Base-by-base conservation (phyloP, 805 yeast genomes). In the Henningerozyma blattae region DNA sequence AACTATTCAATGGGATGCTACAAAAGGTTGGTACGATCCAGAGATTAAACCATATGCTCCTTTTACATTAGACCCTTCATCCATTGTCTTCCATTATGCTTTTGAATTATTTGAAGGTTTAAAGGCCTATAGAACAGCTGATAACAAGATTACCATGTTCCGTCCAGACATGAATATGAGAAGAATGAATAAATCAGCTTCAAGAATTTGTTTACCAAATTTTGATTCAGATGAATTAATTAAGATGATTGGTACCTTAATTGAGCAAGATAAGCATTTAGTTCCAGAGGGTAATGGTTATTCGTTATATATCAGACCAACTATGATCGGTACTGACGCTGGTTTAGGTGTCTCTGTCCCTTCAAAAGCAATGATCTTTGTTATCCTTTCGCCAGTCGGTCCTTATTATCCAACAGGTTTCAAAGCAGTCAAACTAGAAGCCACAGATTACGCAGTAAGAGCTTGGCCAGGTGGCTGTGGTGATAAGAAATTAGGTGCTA, bases 381-480 rank as follows among this genome's bases (percentile, higher is more conserved):
- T 87, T 30, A 87, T 89, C 58, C 80, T 89, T 29, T 84, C 95
- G 14, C 97, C 97, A 19, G 97, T 89, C 20, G 97, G 97, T 33
- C 96, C 97, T 18, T 91, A 89, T 71, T 85, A 81, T 64, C 70
- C 80, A 51, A 81, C 95, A 15, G 96, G 97, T 15, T 89, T 89
- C 75, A 86, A 87, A 64, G 95, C 97, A 28, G 95, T 91, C 35
- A 69, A 74, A 41, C 70, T 91, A 44, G 95, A 89, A 64, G 96
- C 97, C 45, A 87, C 95, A 24, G 94, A 85, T 56, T 77, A 83
- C 48, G 95, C 95, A 33, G 87, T 87, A 22, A 82, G 98, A 67
- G 97, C 98, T 20, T 89, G 97, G 97, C 97, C 97, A 55, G 95
- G 95, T 52, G 98, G 97, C 60, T 86, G 77, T 48, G 98, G 98